Percentiles rank a stretch among this genome's conserved stretches.
Evolutionary conservation across 148 eudicot species (phyloP).

Genomic region (Nepenthes gracilis): DNA sequence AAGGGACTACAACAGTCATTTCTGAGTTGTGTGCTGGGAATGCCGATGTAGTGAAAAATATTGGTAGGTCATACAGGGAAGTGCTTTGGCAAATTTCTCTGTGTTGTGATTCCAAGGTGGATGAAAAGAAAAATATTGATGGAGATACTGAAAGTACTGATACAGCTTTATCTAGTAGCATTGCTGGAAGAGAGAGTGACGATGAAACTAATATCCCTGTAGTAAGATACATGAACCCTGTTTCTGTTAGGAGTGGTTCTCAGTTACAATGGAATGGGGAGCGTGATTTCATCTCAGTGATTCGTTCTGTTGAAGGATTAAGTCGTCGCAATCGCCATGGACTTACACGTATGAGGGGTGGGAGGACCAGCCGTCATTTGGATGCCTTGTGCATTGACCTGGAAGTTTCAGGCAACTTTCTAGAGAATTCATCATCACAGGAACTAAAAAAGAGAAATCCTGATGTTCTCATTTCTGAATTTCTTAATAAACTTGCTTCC

Average conservation of each 20-base stretch:
- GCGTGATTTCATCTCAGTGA: constrained; percentile 74
- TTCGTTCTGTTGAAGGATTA: constrained; percentile 76
- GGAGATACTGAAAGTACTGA: constrained; percentile 55
- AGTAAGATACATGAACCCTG: constrained; percentile 76
- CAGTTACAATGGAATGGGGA: constrained; percentile 74
- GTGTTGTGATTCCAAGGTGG: constrained; percentile 60
- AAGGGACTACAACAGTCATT: constrained; percentile 66
- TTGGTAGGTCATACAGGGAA: constrained; percentile 78
- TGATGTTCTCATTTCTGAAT: constrained; percentile 60
- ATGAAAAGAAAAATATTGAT: constrained; percentile 55
- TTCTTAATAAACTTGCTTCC: constrained; percentile 60
- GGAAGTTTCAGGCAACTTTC: constrained; percentile 40
- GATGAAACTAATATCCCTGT: constrained; percentile 58
- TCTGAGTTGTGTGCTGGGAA: constrained; percentile 84
- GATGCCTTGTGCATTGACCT: constrained; percentile 71
- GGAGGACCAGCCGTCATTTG: constrained; percentile 69
- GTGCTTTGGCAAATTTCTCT: constrained; percentile 86
- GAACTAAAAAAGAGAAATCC: constrained; percentile 80
- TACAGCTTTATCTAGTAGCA: constrained; percentile 32
- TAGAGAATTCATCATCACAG: constrained; percentile 36
- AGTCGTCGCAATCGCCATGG: constrained; percentile 89
- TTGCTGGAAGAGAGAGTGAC: constrained; percentile 80
- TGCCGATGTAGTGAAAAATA: constrained; percentile 89
- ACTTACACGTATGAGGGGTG: constrained; percentile 74
- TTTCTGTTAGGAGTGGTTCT: constrained; percentile 50